phyloP scores from a whole-genome alignment of 768 basidiomycete genomes.

The Aureoboletus auriporus region DNA sequence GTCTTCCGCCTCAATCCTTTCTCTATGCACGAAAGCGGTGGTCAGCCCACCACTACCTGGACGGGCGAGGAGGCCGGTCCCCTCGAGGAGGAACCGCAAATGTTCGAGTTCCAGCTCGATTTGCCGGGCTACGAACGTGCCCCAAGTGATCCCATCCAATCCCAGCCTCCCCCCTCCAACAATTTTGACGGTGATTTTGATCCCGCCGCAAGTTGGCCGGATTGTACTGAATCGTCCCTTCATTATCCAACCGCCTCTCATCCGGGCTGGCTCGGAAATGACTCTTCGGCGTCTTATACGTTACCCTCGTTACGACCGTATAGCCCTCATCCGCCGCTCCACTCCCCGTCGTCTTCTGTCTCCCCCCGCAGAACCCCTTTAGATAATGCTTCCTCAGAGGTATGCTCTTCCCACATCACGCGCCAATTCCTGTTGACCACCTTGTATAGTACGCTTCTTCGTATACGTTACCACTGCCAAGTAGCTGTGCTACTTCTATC shows the following conservation, averaged over 20 bases:
- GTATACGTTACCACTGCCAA: slow-evolving; percentile 23
- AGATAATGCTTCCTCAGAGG: slow-evolving; percentile 24
- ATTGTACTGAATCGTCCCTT: slow-evolving; percentile 15
- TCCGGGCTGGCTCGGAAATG: slow-evolving; percentile 26
- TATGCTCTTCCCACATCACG: slow-evolving; percentile 6
- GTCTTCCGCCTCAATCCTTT: slow-evolving; percentile 77
- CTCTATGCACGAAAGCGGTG: slow-evolving; percentile 52
- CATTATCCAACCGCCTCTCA: slow-evolving; percentile 23
- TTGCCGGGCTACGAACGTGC: slow-evolving; percentile 26
- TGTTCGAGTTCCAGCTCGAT: slow-evolving; percentile 65
- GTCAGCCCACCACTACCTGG: slow-evolving; percentile 42
- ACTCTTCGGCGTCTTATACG: slow-evolving; percentile 25
- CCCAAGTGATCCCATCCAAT: slow-evolving; percentile 14
- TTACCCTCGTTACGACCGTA: slow-evolving; percentile 28
- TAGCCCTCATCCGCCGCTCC: slow-evolving; percentile 22
- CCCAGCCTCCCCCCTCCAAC: slow-evolving; percentile 7
- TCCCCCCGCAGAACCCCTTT: slow-evolving; percentile 25
- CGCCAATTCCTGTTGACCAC: slow-evolving; percentile 3
- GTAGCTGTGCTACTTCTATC: slow-evolving; percentile 28
- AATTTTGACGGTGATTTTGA: slow-evolving; percentile 17
- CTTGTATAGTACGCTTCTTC: slow-evolving; percentile 16
- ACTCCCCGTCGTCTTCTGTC: slow-evolving; percentile 25
- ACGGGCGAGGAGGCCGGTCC: slow-evolving; percentile 52
- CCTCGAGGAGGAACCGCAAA: slow-evolving; percentile 53
- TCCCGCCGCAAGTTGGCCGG: slow-evolving; percentile 20